These are phyloP conservation scores for Phytophthora uliginosa DNA, from an alignment of 352 stramenopile species.

Conservation along the genomic window DNA sequence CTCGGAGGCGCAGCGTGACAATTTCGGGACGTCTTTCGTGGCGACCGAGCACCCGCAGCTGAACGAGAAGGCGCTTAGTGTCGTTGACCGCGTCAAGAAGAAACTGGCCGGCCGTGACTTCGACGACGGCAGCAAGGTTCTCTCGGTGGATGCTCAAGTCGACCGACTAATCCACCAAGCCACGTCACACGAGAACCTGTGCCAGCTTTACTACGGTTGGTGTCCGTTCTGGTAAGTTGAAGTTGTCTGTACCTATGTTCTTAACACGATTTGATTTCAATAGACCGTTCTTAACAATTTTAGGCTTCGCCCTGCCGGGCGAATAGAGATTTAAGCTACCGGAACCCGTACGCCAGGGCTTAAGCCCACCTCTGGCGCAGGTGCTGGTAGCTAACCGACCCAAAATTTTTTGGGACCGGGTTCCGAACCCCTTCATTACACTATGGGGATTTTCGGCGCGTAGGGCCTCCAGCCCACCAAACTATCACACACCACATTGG, in stretches of 20 bases:
- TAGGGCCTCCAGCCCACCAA: too few species aligned
- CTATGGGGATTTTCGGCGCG: too few species aligned
- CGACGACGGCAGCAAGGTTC: slow-evolving; percentile 82
- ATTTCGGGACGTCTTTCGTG: slow-evolving; percentile 61
- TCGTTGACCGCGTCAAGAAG: slow-evolving; percentile 99
- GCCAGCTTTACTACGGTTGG: slow-evolving; percentile 99
- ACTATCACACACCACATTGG: too few species aligned
- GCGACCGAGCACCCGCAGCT: slow-evolving; percentile 79
- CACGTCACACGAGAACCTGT: slow-evolving; percentile 99
- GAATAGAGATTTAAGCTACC: too few species aligned
- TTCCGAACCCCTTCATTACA: too few species aligned
- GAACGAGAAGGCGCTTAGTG: slow-evolving; percentile 94
- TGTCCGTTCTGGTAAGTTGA: slow-evolving; percentile 90
- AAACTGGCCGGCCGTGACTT: slow-evolving; percentile 99
- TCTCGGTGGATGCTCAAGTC: slow-evolving; percentile 95
- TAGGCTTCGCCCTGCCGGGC: too few species aligned
- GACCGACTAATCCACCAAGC: slow-evolving; percentile 99
- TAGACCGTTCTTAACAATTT: slow-evolving; percentile 3
- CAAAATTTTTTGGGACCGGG: too few species aligned
- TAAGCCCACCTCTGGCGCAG: too few species aligned
- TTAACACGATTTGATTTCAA: slow-evolving; percentile 3
- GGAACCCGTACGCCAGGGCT: too few species aligned
- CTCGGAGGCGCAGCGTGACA: slow-evolving; percentile 61
- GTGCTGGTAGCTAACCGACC: too few species aligned
- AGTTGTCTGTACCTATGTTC: not conserved